Conservation (phyloP, 2,329 filamentous ascomycete species). For the Fusarium sulawesiense region DNA sequence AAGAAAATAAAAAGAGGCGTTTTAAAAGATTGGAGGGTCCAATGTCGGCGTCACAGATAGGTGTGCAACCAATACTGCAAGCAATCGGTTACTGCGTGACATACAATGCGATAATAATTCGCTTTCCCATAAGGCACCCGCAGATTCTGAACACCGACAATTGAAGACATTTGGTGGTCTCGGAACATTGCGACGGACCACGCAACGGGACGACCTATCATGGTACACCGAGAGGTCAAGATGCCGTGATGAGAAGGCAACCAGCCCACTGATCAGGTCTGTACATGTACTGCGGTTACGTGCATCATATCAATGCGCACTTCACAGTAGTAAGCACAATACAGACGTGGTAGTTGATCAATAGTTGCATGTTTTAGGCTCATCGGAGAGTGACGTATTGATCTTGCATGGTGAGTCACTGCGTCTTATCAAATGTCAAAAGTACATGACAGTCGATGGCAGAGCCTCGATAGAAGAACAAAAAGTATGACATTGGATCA, state of each 20-base stretch:
- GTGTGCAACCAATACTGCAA: constrained; percentile 11
- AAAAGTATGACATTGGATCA: constrained; percentile 8
- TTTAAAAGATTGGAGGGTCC: constrained; percentile 31
- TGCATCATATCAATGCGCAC: constrained; percentile 6
- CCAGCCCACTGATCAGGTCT: constrained; percentile 24
- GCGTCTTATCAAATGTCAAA: constrained; percentile 10
- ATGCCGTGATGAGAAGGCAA: not conserved
- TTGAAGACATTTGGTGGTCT: not conserved
- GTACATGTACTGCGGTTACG: constrained; percentile 30
- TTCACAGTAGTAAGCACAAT: not conserved
- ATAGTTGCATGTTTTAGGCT: constrained; percentile 2
- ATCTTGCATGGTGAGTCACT: constrained; percentile 30
- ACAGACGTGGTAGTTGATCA: not conserved
- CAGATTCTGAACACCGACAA: not conserved
- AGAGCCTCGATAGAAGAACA: constrained; percentile 15
- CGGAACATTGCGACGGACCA: constrained; percentile 17
- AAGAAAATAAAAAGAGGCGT: constrained; percentile 27
- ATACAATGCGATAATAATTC: constrained; percentile 16
- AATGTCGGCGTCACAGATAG: constrained; percentile 18
- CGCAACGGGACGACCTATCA: not conserved
- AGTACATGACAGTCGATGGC: constrained; percentile 3
- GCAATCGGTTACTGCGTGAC: constrained; percentile 19
- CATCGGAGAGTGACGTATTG: constrained; percentile 3
- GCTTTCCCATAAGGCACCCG: constrained; percentile 6
- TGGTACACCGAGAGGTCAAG: not conserved